Percentiles rank a stretch among this genome's conserved stretches.
Conservation (phyloP, 225 moss, liverwort and hornwort genomes). For the Antitrichia curtipendula region DNA sequence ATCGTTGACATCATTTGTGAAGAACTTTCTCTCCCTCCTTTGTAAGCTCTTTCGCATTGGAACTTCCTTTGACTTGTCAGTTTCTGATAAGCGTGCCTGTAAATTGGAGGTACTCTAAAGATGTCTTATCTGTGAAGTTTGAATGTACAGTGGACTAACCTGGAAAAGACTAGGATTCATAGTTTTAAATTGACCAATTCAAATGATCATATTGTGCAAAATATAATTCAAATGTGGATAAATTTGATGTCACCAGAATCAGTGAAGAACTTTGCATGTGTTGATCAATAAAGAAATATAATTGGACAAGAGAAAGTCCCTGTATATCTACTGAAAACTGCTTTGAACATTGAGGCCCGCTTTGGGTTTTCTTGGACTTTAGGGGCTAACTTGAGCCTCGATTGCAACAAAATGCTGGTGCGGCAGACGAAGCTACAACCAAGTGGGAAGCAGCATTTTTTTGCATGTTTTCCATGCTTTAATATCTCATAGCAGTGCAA, state of each 20-base stretch:
- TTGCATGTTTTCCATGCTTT: not conserved
- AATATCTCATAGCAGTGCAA: not conserved
- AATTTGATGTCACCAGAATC: not conserved
- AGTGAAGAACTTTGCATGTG: not conserved
- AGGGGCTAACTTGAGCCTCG: not conserved
- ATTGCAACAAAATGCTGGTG: not conserved
- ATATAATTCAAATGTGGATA: not conserved
- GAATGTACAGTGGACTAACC: not conserved
- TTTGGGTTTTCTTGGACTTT: not conserved
- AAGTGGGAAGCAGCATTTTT: not conserved
- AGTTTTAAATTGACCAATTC: not conserved
- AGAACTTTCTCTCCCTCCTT: slow-evolving; percentile 62
- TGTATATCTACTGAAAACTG: not conserved
- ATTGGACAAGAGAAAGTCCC: not conserved
- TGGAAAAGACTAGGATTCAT: not conserved
- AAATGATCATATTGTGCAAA: not conserved
- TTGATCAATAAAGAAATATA: not conserved
- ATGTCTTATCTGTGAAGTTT: not conserved
- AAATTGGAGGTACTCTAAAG: not conserved
- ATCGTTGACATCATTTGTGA: slow-evolving; percentile 69
- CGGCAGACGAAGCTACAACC: not conserved
- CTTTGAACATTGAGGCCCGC: not conserved
- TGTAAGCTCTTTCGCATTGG: slow-evolving; percentile 39
- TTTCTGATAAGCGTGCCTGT: not conserved
- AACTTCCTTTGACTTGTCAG: not conserved